Base-by-base conservation (phyloP, 306 rosid species). In the Glycyrrhiza uralensis region DNA sequence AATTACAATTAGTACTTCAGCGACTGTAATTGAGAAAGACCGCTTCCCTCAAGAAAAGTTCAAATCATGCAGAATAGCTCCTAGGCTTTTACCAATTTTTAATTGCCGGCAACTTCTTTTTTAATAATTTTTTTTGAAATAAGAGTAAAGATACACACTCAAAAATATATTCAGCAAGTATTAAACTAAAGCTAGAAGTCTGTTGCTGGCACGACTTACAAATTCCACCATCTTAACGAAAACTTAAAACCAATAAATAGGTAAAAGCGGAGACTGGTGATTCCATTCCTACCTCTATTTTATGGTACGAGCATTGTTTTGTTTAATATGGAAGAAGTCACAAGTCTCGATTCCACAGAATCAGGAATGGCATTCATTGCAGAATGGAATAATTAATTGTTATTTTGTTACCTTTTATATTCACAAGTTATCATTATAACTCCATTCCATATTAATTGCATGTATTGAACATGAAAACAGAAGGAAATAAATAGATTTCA, bases 1-100 rank as follows among this genome's bases (percentile, higher is more conserved):
- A 28, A 15, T 58, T 57, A 26, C 46, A 66, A 71, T 78, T 36
- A 76, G 76, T 54, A 70, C 55, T 60, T 66, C 6, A 64, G 50
- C 18, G 17, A 58, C 58, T 18, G 17, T 49, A 42, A 63, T 44
- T 47, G 79, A 23, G 46, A 65, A 55, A 60, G 13, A 74, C 32
- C 64, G 69, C 15, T 44, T 76, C 58, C 69, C 47, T 26, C 30
- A 69, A 71, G 33, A 73, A 58, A 46, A 63, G 50, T 35, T 41
- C 14, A 65, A 50, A 38, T 19, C n/a, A 67, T 44, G 52, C 65
- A 35, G 15, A 68, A 61, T 52, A 45, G 45, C 41, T 58, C 32
- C 26, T 24, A 44, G 26, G 66, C 18, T 66, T 59, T 45, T 59
- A 13, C 68, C 65, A 15, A 54, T n/a, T n/a, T n/a, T 56, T 69